Base-by-base conservation (phyloP, 805 yeast species). In the Schwanniomyces vanrijiae region DNA sequence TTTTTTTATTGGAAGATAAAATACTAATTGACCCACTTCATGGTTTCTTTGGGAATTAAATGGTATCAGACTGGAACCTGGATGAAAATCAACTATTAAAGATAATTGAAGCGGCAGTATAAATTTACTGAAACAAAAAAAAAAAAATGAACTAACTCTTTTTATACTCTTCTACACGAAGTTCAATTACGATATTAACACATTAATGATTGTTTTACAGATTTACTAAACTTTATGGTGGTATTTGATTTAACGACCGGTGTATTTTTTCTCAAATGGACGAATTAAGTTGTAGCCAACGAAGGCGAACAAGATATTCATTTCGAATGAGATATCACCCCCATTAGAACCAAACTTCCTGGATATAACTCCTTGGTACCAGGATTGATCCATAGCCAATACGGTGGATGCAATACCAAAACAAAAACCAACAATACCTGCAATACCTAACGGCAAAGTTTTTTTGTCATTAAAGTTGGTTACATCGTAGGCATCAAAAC, bases 321-420 rank as follows among this genome's bases (percentile, higher is more conserved):
- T 55, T 47, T 64, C 65, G 37, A 61, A 67, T 4, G 68, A 62
- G 19, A 64, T 53, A 42, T 66, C 71, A 31, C 70, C 70, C 6
- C 68, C 65, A 5, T 40, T 26, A 2, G 47, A 40, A 8, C 65
- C 62, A 38, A 61, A 56, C 18, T 44, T 53, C 21, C 55, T 49
- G 8, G 68, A 62, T 26, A 66, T 61, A 5, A 64, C 64, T 3
- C 72, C 72, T 22, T 45, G 55, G 48, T 62, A 66, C 71, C 71
- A 66, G 1, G 64, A 56, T 49, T 67, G 69, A 31, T 62, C 49
- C 71, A 66, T 66, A 21, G 64, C 60, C 14, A 65, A 52, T 1
- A 66, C 64, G 2, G 69, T 61, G 14, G 69, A 61, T 11, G 59
- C 61, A n/a, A 65, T 59, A 5, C 72, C 72, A 39, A 56, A 61